phyloP scores from a whole-genome alignment of 2,329 filamentous ascomycete species.

The Zalaria sp. region DNA sequence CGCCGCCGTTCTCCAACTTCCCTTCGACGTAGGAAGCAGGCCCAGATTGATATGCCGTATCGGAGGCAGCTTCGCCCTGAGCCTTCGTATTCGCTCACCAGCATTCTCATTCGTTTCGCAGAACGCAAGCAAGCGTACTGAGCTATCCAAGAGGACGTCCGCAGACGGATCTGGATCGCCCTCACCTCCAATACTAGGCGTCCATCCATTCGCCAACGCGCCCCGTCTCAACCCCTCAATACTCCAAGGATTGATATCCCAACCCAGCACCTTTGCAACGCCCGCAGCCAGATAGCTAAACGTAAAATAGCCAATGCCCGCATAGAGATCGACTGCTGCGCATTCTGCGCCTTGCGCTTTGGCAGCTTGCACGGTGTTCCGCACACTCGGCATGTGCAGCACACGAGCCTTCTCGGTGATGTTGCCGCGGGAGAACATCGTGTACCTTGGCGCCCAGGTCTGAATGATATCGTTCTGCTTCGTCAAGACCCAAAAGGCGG shows the following conservation, averaged over 20 bases:
- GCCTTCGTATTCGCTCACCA: constrained; percentile 9
- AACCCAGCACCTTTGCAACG: constrained; percentile 57
- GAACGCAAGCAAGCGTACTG: constrained; percentile 22
- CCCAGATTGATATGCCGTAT: constrained; percentile 47
- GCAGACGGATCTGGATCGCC: constrained; percentile 1
- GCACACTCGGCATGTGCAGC: constrained; percentile 30
- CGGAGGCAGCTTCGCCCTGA: constrained; percentile 15
- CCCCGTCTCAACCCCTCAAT: constrained; percentile 30
- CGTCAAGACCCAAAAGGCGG: constrained; percentile 65
- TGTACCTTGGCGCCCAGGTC: constrained; percentile 77
- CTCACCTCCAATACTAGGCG: constrained; percentile 1
- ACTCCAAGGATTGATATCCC: constrained; percentile 62
- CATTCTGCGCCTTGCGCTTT: constrained; percentile 7
- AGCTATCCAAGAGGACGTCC: constrained; percentile 1
- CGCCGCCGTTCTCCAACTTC: constrained; percentile 36
- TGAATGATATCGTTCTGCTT: constrained; percentile 65
- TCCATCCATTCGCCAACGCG: constrained; percentile 26
- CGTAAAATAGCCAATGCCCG: constrained; percentile 86
- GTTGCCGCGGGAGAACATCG: constrained; percentile 91
- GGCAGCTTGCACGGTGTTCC: constrained; percentile 13
- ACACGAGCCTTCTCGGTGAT: constrained; percentile 76
- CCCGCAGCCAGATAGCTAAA: constrained; percentile 69
- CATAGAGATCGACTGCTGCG: constrained; percentile 62
- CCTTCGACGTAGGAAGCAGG: constrained; percentile 37
- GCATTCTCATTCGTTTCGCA: constrained; percentile 25